These are phyloP conservation scores for Aurinia saxatilis DNA, from an alignment of 345 rosid genomes.

Conservation along the genomic window DNA sequence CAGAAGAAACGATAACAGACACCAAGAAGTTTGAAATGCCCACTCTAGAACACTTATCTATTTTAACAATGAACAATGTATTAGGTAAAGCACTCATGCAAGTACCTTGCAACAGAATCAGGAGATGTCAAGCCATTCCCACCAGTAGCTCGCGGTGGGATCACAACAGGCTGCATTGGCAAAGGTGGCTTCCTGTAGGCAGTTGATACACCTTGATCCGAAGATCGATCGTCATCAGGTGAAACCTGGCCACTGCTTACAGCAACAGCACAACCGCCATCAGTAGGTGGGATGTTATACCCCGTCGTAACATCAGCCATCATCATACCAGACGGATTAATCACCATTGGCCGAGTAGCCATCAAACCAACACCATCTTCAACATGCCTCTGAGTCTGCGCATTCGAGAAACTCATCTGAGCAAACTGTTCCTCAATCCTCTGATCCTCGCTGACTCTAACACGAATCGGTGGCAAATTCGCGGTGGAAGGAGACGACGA, in stretches of 20 bases:
- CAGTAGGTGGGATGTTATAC: constrained; percentile 9
- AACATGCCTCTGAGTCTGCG: constrained; percentile 29
- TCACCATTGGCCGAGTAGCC: constrained; percentile 28
- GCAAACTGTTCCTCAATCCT: constrained; percentile 59
- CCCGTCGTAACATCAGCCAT: constrained; percentile 13
- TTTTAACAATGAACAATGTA: no score
- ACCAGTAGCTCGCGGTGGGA: constrained; percentile 35
- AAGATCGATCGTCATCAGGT: constrained; percentile 60
- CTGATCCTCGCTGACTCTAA: constrained; percentile 35
- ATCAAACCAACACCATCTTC: constrained; percentile 31
- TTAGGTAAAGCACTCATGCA: no score
- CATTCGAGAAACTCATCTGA: constrained; percentile 36
- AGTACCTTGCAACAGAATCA: constrained; percentile 69
- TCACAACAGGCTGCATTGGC: constrained; percentile 43
- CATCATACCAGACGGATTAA: constrained; percentile 9
- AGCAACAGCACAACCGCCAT: constrained; percentile 13
- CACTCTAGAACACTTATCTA: no score
- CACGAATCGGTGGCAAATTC: constrained; percentile 62
- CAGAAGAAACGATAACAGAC: neutral
- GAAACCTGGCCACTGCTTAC: constrained; percentile 25
- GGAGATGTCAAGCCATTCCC: constrained; percentile 53
- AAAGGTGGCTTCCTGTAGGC: constrained; percentile 66
- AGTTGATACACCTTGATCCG: constrained; percentile 46
- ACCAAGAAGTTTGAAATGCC: no score
- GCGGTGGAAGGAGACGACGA: constrained; percentile 65